These are phyloP conservation scores for Colletotrichum sp. DNA, from an alignment of 2,329 filamentous ascomycete genomes.

Conservation along the genomic window DNA sequence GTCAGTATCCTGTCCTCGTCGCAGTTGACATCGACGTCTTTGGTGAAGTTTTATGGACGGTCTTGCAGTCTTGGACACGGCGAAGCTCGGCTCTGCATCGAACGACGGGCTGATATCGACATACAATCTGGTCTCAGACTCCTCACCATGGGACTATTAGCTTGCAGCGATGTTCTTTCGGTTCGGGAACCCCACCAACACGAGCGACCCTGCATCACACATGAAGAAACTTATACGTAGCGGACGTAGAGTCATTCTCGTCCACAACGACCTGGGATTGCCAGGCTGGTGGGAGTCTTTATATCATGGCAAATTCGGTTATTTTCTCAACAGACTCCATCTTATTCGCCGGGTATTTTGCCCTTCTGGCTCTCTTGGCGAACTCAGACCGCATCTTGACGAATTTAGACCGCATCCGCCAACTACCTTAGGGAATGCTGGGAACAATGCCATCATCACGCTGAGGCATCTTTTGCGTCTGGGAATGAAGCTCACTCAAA, in stretches of 20 bases:
- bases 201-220: neutral
- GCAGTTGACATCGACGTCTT: neutral
- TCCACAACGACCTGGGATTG: neutral
- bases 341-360: neutral
- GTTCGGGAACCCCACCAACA: fast-evolving
- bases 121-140: neutral
- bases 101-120: neutral
- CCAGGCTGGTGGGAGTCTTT: neutral
- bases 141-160: neutral
- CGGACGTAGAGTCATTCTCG: neutral
- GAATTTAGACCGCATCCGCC: neutral
- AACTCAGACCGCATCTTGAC: neutral
- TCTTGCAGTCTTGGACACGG: neutral
- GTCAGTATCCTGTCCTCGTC: neutral
- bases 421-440: neutral
- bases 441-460: neutral
- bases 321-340: neutral
- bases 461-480: neutral
- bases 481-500: neutral
- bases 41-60: neutral
- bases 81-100: neutral
- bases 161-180: neutral
- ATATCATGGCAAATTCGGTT: neutral
- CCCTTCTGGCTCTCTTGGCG: fast-evolving
- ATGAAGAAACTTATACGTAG: fast-evolving